phyloP scores from a whole-genome alignment of 495 filamentous ascomycete species.

The Bacidia rubella region DNA sequence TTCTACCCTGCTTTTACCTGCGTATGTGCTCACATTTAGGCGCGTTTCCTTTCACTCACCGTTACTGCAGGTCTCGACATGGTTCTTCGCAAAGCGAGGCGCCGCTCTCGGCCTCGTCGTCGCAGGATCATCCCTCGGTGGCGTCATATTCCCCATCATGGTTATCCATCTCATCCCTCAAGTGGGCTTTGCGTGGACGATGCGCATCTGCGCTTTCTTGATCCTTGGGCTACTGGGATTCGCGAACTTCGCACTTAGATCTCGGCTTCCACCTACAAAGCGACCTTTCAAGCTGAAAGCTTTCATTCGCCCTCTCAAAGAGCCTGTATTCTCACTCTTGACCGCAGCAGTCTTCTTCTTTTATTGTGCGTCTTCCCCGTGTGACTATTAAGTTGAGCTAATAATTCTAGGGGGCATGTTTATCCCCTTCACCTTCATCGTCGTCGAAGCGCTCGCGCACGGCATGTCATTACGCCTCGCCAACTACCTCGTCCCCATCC shows the following conservation, averaged over 20 bases:
- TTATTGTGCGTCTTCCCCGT: conserved; percentile 16
- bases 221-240: conserved; percentile 43
- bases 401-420: conserved; percentile 27
- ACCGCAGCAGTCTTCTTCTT: conserved; percentile 31
- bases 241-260: conserved; percentile 43
- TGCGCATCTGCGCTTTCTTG: conserved; percentile 36
- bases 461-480: conserved; percentile 27
- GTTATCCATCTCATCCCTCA: conserved; percentile 24
- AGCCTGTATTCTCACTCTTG: conserved; percentile 40
- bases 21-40: conserved; percentile 25
- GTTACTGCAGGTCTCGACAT: conserved; percentile 7
- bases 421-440: conserved; percentile 32
- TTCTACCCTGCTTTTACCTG: conserved; percentile 4
- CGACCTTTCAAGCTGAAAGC: conserved; percentile 13
- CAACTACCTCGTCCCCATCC: conserved; percentile 33
- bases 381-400: conserved; percentile 4
- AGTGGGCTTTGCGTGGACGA: conserved; percentile 37
- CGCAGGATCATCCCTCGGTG: conserved; percentile 31
- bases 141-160: conserved; percentile 43
- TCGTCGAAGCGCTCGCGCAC: conserved; percentile 22
- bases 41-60: conserved; percentile 8
- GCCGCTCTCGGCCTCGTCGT: conserved; percentile 15
- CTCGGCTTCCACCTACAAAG: conserved; percentile 37
- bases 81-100: conserved; percentile 13
- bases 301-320: conserved; percentile 37